phyloP scores from a whole-genome alignment of 169 alveolate genomes.

The Cryptosporidium parvum region DNA sequence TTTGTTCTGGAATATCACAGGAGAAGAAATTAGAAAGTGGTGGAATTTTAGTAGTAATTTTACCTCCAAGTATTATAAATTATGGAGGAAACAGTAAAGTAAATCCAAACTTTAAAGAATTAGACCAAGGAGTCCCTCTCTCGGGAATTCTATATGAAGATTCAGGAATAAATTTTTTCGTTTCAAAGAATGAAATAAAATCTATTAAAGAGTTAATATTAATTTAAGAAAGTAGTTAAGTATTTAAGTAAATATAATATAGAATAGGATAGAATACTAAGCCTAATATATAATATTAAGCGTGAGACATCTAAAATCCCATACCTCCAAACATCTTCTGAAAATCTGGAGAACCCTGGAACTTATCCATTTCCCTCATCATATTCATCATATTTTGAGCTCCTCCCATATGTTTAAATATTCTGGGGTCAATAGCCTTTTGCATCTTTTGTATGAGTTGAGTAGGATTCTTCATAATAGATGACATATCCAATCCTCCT shows the following conservation, averaged over 20 bases:
- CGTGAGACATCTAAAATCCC: constrained; percentile 6
- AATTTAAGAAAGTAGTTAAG: background rate
- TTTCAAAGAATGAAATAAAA: constrained; percentile 17
- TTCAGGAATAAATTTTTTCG: constrained; percentile 29
- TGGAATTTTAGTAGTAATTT: constrained; percentile 14
- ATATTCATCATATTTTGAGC: constrained; percentile 93
- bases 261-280: background rate
- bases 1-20: background rate
- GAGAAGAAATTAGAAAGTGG: constrained; percentile 34
- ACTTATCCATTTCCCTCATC: constrained; percentile 90
- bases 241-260: background rate
- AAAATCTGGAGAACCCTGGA: constrained; percentile 62
- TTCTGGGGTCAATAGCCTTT: constrained; percentile 94
- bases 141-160: constrained; percentile 31
- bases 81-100: constrained; percentile 14
- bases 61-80: constrained; percentile 20
- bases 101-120: constrained; percentile 34
- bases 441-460: constrained; percentile 94
- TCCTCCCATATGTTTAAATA: constrained; percentile 97
- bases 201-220: constrained; percentile 34
- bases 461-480: constrained; percentile 94
- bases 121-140: constrained; percentile 35
- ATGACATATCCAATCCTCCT: constrained; percentile 86
- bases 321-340: constrained; percentile 74
- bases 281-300: background rate